Conservation (phyloP, 2,329 filamentous ascomycete species). For the Exutisphaerella laricina region DNA sequence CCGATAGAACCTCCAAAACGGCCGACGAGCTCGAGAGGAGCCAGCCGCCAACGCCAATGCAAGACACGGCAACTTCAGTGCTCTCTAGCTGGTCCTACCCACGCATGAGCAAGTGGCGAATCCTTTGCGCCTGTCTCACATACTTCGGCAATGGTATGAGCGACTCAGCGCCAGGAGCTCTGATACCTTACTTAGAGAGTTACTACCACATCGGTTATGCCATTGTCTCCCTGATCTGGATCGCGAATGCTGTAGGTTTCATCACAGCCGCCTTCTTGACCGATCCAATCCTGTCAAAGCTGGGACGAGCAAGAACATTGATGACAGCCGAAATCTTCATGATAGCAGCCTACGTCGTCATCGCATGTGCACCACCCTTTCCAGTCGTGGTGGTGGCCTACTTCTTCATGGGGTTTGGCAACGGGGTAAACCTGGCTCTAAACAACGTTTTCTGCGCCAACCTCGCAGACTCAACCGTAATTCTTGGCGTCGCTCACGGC, state of each 20-base stretch:
- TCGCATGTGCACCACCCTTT: conserved; percentile 66
- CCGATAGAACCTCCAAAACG: conserved; percentile 32
- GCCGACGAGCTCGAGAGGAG: conserved; percentile 50
- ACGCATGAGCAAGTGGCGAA: conserved; percentile 63
- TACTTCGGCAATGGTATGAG: conserved; percentile 66
- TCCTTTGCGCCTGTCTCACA: conserved; percentile 59
- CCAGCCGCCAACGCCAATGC: conserved; percentile 44
- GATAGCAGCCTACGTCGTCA: conserved; percentile 56
- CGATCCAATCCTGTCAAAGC: conserved; percentile 55
- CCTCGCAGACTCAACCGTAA: conserved; percentile 46
- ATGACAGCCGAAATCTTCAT: conserved; percentile 55
- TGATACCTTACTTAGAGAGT: conserved; percentile 75
- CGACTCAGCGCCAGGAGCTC: conserved; percentile 63
- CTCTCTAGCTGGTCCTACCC: conserved; percentile 54
- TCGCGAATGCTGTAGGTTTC: conserved; percentile 51
- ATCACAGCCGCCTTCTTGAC: conserved; percentile 65
- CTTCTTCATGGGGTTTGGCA: conserved; percentile 57
- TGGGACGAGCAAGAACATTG: conserved; percentile 62
- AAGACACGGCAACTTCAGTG: conserved; percentile 40
- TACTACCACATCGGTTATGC: conserved; percentile 73
- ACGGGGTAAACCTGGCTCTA: conserved; percentile 48
- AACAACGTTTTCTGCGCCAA: conserved; percentile 55
- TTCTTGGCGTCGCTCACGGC: conserved; percentile 60
- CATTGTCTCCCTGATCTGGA: conserved; percentile 73
- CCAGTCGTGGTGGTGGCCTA: conserved; percentile 54